A percentile compares a stretch with the other conserved stretches of the same genome.
phyloP scores from a whole-genome alignment of 148 eudicot species.

The Chenopodium quinoa region DNA sequence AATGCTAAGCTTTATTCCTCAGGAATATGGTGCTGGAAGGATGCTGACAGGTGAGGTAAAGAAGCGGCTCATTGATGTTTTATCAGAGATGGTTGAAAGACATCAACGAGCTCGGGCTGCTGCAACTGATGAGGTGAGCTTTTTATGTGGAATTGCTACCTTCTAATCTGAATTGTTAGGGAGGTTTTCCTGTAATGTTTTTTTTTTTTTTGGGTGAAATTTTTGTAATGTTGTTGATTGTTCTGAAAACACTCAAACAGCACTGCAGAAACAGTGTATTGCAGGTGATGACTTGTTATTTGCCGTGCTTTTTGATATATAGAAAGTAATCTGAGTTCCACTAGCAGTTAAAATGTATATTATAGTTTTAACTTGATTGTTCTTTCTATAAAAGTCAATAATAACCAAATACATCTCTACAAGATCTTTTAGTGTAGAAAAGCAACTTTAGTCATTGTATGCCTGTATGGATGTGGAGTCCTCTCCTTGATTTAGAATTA shows the following conservation, averaged over 20 bases:
- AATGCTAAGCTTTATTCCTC: conserved; percentile 8
- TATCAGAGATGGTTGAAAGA: conserved; percentile 85
- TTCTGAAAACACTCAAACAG: background rate
- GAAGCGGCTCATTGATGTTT: conserved; percentile 69
- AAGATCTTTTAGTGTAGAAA: background rate
- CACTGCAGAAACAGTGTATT: background rate
- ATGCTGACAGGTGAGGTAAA: conserved; percentile 96
- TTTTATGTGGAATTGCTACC: background rate
- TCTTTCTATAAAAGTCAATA: background rate
- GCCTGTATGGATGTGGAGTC: background rate
- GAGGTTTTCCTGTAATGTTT: background rate
- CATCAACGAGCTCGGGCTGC: conserved; percentile 84
- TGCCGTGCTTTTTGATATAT: background rate
- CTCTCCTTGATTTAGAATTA: background rate
- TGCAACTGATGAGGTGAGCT: conserved; percentile 82
- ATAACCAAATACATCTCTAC: background rate
- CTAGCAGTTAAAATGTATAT: background rate
- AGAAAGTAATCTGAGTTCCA: background rate
- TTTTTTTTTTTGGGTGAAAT: background rate
- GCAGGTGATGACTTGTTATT: background rate
- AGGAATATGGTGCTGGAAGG: conserved; percentile 91
- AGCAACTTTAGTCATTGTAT: background rate
- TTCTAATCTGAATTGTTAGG: background rate
- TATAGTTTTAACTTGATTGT: background rate
- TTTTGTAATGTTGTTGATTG: too few species aligned